phyloP scores from a whole-genome alignment of 345 rosid genomes.

The Schrenkiella parvula region DNA sequence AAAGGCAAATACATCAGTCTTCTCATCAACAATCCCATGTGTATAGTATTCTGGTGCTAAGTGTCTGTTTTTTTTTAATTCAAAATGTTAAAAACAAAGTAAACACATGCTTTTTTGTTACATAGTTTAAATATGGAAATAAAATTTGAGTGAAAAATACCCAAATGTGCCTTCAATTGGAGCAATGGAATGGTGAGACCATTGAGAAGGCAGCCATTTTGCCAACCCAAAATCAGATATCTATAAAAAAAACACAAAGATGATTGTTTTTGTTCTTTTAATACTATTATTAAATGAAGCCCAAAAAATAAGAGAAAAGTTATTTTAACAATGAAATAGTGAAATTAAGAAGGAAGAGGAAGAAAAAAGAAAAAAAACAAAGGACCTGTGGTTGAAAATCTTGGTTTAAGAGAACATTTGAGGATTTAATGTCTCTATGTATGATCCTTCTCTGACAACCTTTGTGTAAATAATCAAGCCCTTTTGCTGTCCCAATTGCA shows the following conservation, averaged over 20 bases:
- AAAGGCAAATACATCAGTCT: slow-evolving; percentile 93
- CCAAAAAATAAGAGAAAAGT: not conserved
- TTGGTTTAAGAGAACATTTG: slow-evolving; percentile 70
- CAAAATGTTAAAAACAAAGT: not conserved
- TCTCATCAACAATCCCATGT: slow-evolving; percentile 98
- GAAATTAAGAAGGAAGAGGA: not conserved
- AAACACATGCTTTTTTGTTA: not conserved
- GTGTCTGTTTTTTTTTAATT: slow-evolving; percentile 58
- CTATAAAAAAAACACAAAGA: slow-evolving; percentile 33
- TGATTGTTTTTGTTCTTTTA: not conserved
- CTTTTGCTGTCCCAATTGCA: slow-evolving; percentile 80
- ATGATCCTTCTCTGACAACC: slow-evolving; percentile 92
- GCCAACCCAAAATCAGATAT: slow-evolving; percentile 97
- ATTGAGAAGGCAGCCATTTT: slow-evolving; percentile 97
- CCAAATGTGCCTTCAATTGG: slow-evolving; percentile 99
- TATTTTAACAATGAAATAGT: not conserved
- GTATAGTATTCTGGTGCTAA: slow-evolving; percentile 93
- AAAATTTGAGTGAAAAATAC: slow-evolving; percentile 34
- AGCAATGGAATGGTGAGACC: slow-evolving; percentile 97
- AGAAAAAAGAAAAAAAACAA: not conserved
- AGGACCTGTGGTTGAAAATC: slow-evolving; percentile 80
- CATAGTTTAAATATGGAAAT: not conserved
- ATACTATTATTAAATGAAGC: not conserved
- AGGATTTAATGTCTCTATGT: slow-evolving; percentile 94
- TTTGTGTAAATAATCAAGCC: slow-evolving; percentile 82